Evolutionary conservation across 768 basidiomycete species (phyloP).

Genomic region (Daedaleopsis sinensis): DNA sequence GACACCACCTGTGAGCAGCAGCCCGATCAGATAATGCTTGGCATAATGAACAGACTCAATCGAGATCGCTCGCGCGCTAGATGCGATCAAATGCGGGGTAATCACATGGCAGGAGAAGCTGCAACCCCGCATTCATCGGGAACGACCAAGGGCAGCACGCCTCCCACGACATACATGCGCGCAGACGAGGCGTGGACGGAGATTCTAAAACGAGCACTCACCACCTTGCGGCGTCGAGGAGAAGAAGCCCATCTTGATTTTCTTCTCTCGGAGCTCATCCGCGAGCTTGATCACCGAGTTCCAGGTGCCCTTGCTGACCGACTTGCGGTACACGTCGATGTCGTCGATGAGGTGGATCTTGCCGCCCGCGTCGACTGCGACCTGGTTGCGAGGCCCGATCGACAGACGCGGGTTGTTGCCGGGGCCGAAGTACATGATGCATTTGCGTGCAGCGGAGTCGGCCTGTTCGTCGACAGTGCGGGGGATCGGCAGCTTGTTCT

Average conservation of each 20-base stretch:
- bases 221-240: constrained; percentile 95
- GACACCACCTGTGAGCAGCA: constrained; percentile 69
- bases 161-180: neutral
- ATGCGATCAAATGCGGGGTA: constrained; percentile 27
- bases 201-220: constrained; percentile 36
- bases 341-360: constrained; percentile 88
- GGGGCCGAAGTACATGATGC: constrained; percentile 81
- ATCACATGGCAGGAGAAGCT: constrained; percentile 8
- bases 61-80: constrained; percentile 1
- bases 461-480: constrained; percentile 85
- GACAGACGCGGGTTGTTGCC: constrained; percentile 81
- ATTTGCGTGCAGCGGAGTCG: constrained; percentile 85
- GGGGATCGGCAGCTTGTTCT: constrained; percentile 67
- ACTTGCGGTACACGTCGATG: constrained; percentile 73
- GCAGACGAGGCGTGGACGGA: neutral
- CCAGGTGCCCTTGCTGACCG: constrained; percentile 78
- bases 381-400: constrained; percentile 85
- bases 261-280: constrained; percentile 82
- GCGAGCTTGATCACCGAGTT: constrained; percentile 80
- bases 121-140: constrained; percentile 4
- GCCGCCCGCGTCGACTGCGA: constrained; percentile 84
- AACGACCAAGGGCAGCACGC: neutral
- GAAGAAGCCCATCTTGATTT: constrained; percentile 91
- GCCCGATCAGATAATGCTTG: constrained; percentile 19
- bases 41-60: constrained; percentile 22